Conservation (phyloP, 1,284 basidiomycete genomes). For the Trametes pubescens region DNA sequence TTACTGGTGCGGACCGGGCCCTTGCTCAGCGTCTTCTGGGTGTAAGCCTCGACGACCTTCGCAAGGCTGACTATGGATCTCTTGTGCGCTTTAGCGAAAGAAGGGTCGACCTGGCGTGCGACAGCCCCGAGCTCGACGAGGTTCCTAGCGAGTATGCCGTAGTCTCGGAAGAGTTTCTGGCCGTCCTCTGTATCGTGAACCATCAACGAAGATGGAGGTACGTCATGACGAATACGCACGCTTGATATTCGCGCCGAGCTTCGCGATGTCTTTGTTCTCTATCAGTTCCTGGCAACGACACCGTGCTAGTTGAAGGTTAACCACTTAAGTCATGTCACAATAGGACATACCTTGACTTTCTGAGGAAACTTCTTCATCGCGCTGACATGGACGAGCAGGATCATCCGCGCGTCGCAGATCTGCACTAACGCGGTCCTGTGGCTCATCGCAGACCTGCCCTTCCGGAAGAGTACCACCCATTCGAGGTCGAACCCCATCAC, state of each 20-base stretch:
- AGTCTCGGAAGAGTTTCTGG: constrained; percentile 66
- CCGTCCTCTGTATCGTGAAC: constrained; percentile 58
- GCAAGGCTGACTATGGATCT: constrained; percentile 61
- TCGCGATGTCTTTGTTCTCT: constrained; percentile 54
- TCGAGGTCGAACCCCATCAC: constrained; percentile 67
- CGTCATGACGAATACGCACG: constrained; percentile 47
- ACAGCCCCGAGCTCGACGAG: constrained; percentile 66
- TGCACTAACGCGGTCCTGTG: constrained; percentile 61
- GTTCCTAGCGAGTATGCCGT: constrained; percentile 57
- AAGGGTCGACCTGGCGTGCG: constrained; percentile 56
- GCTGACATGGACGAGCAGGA: constrained; percentile 65
- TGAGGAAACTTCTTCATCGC: constrained; percentile 59
- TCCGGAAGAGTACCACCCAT: constrained; percentile 56
- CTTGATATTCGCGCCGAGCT: constrained; percentile 68
- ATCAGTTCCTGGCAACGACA: constrained; percentile 51
- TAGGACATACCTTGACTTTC: constrained; percentile 47
- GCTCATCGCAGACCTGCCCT: constrained; percentile 38
- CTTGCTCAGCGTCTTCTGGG: constrained; percentile 56
- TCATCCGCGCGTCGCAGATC: constrained; percentile 53
- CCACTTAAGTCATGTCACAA: not conserved
- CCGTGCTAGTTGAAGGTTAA: not conserved
- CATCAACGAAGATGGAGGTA: not conserved
- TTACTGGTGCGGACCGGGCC: constrained; percentile 60
- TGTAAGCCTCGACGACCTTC: constrained; percentile 62
- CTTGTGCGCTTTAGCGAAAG: constrained; percentile 46